Conservation (phyloP, 345 rosid genomes). For the Murraya paniculata region DNA sequence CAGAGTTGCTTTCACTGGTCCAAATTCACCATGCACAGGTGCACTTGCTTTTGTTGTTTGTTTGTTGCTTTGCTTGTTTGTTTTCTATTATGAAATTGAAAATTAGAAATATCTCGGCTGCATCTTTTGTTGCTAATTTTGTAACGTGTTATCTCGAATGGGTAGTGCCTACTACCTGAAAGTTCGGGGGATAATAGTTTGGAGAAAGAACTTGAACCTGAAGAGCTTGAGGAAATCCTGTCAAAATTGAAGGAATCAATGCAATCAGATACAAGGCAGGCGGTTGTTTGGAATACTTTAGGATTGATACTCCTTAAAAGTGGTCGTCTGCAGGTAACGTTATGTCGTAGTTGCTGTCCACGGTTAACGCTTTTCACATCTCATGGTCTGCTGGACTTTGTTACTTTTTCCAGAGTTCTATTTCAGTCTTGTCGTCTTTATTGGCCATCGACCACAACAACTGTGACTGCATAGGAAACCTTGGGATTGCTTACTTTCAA, state of each 20-base stretch:
- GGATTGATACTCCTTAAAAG: constrained; percentile 85
- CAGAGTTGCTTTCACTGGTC: constrained; percentile 84
- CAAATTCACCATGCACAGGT: constrained; percentile 99
- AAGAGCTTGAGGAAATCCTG: constrained; percentile 73
- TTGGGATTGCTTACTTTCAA: constrained; percentile 88
- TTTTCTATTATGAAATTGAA: background rate
- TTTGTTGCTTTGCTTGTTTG: background rate
- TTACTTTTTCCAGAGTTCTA: constrained; percentile 57
- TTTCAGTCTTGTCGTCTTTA: constrained; percentile 68
- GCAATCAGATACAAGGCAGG: constrained; percentile 73
- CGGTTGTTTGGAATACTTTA: constrained; percentile 80
- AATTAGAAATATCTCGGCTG: background rate
- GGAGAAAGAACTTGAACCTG: constrained; percentile 75
- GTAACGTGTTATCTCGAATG: constrained; percentile 14
- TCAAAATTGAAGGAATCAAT: constrained; percentile 71
- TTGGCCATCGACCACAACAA: constrained; percentile 63
- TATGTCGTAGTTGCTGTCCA: constrained; percentile 10
- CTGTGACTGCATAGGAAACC: constrained; percentile 87
- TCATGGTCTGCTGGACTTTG: constrained; percentile 16
- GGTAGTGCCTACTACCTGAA: constrained; percentile 79
- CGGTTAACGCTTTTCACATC: constrained; percentile 12
- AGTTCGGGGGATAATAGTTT: constrained; percentile 52
- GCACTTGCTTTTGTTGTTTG: constrained; percentile 8
- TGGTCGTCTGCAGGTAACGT: constrained; percentile 74
- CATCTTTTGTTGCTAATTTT: constrained; percentile 9